Base-by-base conservation (phyloP, 768 basidiomycete species). In the Sistotremastrum niveocremeum region DNA sequence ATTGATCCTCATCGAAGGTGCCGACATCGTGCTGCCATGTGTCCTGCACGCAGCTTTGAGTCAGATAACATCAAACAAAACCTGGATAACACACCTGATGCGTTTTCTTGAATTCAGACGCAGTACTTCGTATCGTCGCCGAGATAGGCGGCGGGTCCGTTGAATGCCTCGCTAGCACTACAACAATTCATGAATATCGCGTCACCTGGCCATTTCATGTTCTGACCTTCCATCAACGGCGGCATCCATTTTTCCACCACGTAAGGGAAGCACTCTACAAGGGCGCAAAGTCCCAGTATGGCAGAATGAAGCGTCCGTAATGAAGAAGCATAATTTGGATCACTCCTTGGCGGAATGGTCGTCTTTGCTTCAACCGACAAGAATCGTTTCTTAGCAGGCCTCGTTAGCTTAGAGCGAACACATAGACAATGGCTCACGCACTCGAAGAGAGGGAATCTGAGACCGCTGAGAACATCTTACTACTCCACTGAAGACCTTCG, bases 231-330 rank as follows among this genome's bases (percentile, higher is more conserved):
- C 34, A 83, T 84, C 44, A 87, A 68, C 12, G 81, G 67, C 32
- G 84, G 84, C 75, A 94, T 81, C 84, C 91, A 98, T 51, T 80
- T 78, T 56, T 94, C 94, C 9, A 97, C 83, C 2, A 90, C 91
- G 63, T 95, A 95, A 0, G 94, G 94, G 60, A 85, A 94, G 47
- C 90, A 93, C 55, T 93, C 87, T 34, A 98, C 77, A 33, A 98
- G 67, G 4, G 94, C 88, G 52, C 87, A 88, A 39, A 93, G 79
- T n/a, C 94, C 94, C 41, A 98, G 71, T 47, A 98, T 84, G 2
- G 90, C 90, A 29, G 87, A 85, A 61, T 95, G 90, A 28, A 86
- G 74, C 57, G 82, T 76, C 30, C 87, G 77, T 9, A 93, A 65
- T 5, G 81, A 76, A 40, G 69, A 66, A 48, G 74, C 79, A 60